phyloP scores from a whole-genome alignment of 345 rosid species.

The Eucalyptus erythrocorys region DNA sequence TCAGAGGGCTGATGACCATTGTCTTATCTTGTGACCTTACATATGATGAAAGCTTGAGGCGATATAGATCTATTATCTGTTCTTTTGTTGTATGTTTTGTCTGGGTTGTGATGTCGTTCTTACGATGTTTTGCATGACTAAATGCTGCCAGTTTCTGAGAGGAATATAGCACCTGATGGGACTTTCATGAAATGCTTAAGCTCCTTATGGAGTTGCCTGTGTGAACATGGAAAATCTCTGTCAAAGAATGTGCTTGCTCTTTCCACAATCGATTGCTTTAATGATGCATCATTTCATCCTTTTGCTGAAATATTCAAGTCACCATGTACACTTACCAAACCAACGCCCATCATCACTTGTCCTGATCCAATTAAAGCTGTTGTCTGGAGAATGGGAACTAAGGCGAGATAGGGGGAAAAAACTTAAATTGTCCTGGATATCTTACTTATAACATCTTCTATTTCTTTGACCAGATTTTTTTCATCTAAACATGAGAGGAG shows the following conservation, averaged over 20 bases:
- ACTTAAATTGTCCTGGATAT: not conserved
- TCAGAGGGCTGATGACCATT: not conserved
- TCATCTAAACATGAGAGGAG: slow-evolving; percentile 63
- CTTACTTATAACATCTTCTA: not conserved
- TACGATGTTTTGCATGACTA: not conserved
- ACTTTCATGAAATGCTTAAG: not conserved
- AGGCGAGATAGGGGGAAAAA: not conserved
- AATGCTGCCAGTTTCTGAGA: not conserved
- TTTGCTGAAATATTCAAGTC: not conserved
- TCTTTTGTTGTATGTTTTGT: not conserved
- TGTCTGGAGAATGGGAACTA: not conserved
- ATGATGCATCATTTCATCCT: not conserved
- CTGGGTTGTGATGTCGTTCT: not conserved
- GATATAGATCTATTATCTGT: not conserved
- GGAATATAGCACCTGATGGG: not conserved
- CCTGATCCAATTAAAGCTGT: not conserved
- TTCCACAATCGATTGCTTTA: not conserved
- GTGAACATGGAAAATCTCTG: not conserved
- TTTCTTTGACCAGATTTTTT: slow-evolving; percentile 12
- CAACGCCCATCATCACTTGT: not conserved
- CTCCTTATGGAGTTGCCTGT: not conserved
- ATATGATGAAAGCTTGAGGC: not conserved
- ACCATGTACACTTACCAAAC: not conserved
- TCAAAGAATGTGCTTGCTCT: not conserved
- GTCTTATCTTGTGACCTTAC: not conserved